Evolutionary conservation across 2,329 filamentous ascomycete genomes (phyloP), one percentile per base, ranked within the genome.

Genomic region (Cladorrhinum sp.): DNA sequence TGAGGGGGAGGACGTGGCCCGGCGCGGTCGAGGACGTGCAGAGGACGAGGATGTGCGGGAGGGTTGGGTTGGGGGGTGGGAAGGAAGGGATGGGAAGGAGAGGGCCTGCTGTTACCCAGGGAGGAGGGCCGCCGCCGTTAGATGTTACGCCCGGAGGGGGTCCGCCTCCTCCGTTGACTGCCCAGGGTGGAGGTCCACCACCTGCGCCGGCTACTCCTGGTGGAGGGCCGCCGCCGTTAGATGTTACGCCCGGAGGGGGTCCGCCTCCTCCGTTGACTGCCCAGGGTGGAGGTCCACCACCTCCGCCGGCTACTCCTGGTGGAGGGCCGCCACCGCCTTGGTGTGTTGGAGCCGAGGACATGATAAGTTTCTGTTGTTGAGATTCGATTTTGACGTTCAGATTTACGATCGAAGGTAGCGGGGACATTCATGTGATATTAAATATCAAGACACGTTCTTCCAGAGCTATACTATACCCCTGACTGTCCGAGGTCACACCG

Each of bases 11-110:
- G 41, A 62, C 60, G 54, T 62, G 60, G 38, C 60, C 60, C 1
- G 60, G 57, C 12, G 60, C 60, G 51, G 60, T 62, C 56, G 60
- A 62, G 18, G 60, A 56, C 25, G 57, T 62, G 59, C 62, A 64
- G 50, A 64, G 60, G 41, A 62, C 57, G 5, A 62, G 57, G 60
- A 59, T 59, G 12, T 25, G 38, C 20, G 60, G 36, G 50, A 56
- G 60, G 50, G 49, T 55, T 12, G 50, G 27, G 32, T 52, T 22
- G 4, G 49, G 24, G 2, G 36, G 29, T 9, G 32, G 41, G 41
- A 45, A 45, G 41, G 41, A 45, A 7, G 41, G 41, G 41, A 45
- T 45, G 23, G 53, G 53, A 16, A 38, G 53, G 18, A 23, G 38
- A 4, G 53, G 53, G 13, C 38, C 36, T 6, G 53, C 49, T 50